These are phyloP conservation scores for Pichia occidentalis DNA, from an alignment of 805 yeast genomes.

Conservation along the genomic window DNA sequence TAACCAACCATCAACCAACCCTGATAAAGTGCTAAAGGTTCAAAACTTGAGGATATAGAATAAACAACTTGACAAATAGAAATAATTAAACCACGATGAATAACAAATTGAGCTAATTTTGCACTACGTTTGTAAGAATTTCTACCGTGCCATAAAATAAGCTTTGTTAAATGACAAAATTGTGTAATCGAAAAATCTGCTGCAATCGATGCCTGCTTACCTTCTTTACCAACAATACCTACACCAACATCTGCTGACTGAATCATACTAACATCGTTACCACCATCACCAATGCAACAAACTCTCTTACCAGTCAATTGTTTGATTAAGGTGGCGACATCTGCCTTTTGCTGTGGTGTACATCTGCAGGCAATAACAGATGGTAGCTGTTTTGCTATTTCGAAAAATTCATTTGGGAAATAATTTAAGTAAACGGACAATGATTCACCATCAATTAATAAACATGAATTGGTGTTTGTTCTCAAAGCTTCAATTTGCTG, in stretches of 20 bases:
- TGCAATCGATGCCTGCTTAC: constrained; percentile 93
- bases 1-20: constrained; percentile 99
- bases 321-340: constrained; percentile 77
- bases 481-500: constrained; percentile 68
- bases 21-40: constrained; percentile 89
- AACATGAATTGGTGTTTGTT: constrained; percentile 59
- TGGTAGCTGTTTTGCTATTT: constrained; percentile 70
- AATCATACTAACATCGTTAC: constrained; percentile 98
- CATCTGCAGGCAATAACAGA: constrained; percentile 98
- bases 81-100: constrained; percentile 90
- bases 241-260: constrained; percentile 99
- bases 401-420: constrained; percentile 67
- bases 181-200: constrained; percentile 95
- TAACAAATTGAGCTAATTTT: constrained; percentile 89
- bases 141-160: constrained; percentile 95
- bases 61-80: constrained; percentile 93
- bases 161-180: constrained; percentile 80
- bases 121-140: constrained; percentile 95
- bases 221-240: constrained; percentile 98
- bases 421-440: constrained; percentile 59
- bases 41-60: constrained; percentile 79
- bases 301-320: constrained; percentile 80
- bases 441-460: constrained; percentile 92
- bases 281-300: constrained; percentile 99
- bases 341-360: constrained; percentile 98